A percentile compares a stretch with the other conserved stretches of the same genome.
phyloP scores from a whole-genome alignment of 139 green algal genomes.

The Chlorella vulgaris region DNA sequence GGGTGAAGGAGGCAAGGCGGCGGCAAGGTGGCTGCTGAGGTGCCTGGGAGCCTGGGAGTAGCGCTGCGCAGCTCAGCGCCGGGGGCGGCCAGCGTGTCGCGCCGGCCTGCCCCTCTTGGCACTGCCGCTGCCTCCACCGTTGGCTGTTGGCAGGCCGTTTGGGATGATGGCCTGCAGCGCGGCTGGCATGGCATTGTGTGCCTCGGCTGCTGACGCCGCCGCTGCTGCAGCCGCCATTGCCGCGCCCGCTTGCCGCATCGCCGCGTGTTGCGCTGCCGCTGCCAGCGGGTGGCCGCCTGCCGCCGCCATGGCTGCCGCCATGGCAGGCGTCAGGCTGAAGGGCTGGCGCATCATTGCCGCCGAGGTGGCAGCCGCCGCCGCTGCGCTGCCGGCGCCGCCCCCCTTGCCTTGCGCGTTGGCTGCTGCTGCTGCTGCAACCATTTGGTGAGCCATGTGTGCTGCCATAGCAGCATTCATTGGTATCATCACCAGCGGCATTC shows the following conservation, averaged over 20 bases:
- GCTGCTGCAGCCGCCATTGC: background rate
- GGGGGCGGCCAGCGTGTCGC: background rate
- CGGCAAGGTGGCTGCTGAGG: too few species aligned
- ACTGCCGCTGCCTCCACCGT: background rate
- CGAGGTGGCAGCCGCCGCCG: background rate
- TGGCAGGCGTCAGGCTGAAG: background rate
- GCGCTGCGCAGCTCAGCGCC: background rate
- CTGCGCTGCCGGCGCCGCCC: background rate
- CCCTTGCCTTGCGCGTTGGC: background rate
- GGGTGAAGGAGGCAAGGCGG: too few species aligned
- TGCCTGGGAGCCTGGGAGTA: too few species aligned
- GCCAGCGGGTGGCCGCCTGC: background rate
- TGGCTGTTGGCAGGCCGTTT: background rate
- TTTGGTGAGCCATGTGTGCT: conserved; percentile 12
- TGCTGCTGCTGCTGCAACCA: background rate
- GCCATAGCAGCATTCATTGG: background rate
- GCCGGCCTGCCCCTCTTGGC: background rate
- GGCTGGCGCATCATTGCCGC: background rate
- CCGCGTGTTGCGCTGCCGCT: background rate
- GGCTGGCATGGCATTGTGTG: background rate
- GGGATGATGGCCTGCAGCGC: conserved; percentile 38
- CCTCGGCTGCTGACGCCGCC: background rate
- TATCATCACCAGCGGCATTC: background rate
- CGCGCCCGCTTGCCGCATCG: background rate
- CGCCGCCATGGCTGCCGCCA: conserved; percentile 19